phyloP scores from a whole-genome alignment of 2,329 filamentous ascomycete species.

The Diaporthe sp. region DNA sequence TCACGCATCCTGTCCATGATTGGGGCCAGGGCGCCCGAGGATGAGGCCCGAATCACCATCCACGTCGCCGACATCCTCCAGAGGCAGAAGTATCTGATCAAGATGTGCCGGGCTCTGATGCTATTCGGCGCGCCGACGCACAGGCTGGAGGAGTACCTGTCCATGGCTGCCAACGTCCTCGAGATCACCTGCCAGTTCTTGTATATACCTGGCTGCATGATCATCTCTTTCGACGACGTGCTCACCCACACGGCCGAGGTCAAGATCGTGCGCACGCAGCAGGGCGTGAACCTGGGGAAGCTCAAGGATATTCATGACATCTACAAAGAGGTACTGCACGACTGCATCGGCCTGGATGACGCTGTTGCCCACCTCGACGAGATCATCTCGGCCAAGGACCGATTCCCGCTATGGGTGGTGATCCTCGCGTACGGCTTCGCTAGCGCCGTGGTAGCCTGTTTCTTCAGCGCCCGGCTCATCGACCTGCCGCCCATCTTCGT shows the following conservation, averaged over 20 bases:
- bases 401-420: slow-evolving; percentile 62
- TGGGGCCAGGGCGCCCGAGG: slow-evolving; percentile 23
- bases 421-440: slow-evolving; percentile 83
- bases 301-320: slow-evolving; percentile 81
- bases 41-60: slow-evolving; percentile 62
- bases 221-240: slow-evolving; percentile 88
- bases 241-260: slow-evolving; percentile 84
- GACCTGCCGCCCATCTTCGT: slow-evolving; percentile 73
- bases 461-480: slow-evolving; percentile 82
- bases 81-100: slow-evolving; percentile 86
- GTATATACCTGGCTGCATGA: slow-evolving; percentile 94
- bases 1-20: slow-evolving; percentile 14
- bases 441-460: slow-evolving; percentile 82
- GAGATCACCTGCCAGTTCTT: slow-evolving; percentile 93
- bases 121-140: slow-evolving; percentile 91
- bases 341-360: slow-evolving; percentile 79
- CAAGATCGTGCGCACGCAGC: slow-evolving; percentile 77
- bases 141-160: slow-evolving; percentile 91
- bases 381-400: slow-evolving; percentile 61
- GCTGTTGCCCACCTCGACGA: slow-evolving; percentile 74
- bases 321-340: slow-evolving; percentile 85
- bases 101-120: slow-evolving; percentile 90
- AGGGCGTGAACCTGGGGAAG: slow-evolving; percentile 81
- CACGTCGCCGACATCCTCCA: slow-evolving; percentile 81
- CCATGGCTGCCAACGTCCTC: slow-evolving; percentile 87